Percentiles rank a stretch among this genome's conserved stretches.
Evolutionary conservation across 1,139 yeast species (phyloP).

Genomic region (Meyerozyma guilliermondii): DNA sequence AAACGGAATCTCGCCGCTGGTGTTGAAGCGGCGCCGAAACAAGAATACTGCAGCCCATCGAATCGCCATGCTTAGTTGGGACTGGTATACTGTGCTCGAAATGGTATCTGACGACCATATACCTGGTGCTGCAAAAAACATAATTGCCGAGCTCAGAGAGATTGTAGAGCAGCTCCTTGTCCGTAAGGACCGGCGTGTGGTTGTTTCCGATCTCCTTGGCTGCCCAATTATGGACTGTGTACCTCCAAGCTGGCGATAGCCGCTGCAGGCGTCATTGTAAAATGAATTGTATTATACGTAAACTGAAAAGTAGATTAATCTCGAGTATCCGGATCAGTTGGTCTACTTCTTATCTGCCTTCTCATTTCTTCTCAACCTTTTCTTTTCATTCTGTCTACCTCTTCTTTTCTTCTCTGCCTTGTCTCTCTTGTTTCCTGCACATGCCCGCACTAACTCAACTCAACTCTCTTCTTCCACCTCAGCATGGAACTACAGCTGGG

Average conservation of each 20-base stretch:
- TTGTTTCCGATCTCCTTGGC: background rate
- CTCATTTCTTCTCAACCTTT: too few species aligned
- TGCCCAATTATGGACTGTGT: background rate
- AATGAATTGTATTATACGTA: background rate
- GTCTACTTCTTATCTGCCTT: too few species aligned
- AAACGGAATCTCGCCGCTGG: constrained; percentile 39
- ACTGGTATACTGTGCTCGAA: constrained; percentile 50
- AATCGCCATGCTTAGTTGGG: constrained; percentile 91
- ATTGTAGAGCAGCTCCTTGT: constrained; percentile 34
- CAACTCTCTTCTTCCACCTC: background rate
- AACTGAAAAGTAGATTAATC: too few species aligned
- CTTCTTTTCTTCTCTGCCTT: too few species aligned
- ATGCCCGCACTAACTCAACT: too few species aligned
- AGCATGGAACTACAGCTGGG: background rate
- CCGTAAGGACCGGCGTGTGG: constrained; percentile 25
- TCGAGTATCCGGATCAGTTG: too few species aligned
- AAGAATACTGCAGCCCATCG: constrained; percentile 74
- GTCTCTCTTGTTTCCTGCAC: too few species aligned
- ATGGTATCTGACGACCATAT: constrained; percentile 12
- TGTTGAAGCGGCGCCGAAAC: constrained; percentile 43
- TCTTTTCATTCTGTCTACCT: too few species aligned
- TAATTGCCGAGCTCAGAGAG: constrained; percentile 22
- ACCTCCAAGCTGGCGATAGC: background rate
- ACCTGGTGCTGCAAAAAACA: constrained; percentile 15
- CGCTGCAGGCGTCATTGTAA: too few species aligned